A percentile compares a stretch with the other conserved stretches of the same genome.
Conservation (phyloP, 352 stramenopile species). For the Globisporangium polare region DNA sequence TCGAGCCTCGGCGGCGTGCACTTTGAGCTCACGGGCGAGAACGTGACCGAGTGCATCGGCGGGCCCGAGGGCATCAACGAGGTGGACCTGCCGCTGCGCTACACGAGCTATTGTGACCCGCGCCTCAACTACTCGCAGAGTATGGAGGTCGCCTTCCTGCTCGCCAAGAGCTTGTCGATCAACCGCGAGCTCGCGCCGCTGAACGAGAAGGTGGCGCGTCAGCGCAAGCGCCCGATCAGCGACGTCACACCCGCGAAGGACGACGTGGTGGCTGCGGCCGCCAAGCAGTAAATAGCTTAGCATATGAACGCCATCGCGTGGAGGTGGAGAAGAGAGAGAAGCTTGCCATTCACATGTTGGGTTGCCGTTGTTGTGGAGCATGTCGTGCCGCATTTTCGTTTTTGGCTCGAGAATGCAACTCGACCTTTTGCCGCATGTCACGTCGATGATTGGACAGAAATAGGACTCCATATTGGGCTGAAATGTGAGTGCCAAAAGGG, state of each 20-base stretch:
- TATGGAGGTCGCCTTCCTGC: slow-evolving; percentile 97
- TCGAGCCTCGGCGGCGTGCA: slow-evolving; percentile 93
- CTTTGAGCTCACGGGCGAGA: slow-evolving; percentile 98
- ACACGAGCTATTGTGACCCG: slow-evolving; percentile 97
- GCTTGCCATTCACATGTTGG: background rate
- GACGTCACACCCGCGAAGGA: background rate
- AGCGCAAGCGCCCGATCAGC: slow-evolving; percentile 51
- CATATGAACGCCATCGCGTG: background rate
- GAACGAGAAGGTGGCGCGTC: slow-evolving; percentile 46
- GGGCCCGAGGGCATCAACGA: slow-evolving; percentile 94
- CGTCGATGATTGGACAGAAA: background rate
- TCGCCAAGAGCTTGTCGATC: slow-evolving; percentile 89
- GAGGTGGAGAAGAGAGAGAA: background rate
- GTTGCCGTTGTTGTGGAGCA: no score
- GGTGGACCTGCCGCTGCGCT: slow-evolving; percentile 90
- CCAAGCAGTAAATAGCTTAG: background rate
- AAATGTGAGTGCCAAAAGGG: background rate
- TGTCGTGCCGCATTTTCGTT: background rate
- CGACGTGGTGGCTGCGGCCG: background rate
- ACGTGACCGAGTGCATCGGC: slow-evolving; percentile 99
- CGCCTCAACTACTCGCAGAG: slow-evolving; percentile 98
- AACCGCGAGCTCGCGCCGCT: slow-evolving; percentile 62
- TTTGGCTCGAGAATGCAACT: background rate
- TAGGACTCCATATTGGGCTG: background rate
- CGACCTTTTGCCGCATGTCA: no score